Percentiles rank a stretch among this genome's conserved stretches.
Conservation (phyloP, 2,329 filamentous ascomycete genomes). For the Trichophyton benhamiae region DNA sequence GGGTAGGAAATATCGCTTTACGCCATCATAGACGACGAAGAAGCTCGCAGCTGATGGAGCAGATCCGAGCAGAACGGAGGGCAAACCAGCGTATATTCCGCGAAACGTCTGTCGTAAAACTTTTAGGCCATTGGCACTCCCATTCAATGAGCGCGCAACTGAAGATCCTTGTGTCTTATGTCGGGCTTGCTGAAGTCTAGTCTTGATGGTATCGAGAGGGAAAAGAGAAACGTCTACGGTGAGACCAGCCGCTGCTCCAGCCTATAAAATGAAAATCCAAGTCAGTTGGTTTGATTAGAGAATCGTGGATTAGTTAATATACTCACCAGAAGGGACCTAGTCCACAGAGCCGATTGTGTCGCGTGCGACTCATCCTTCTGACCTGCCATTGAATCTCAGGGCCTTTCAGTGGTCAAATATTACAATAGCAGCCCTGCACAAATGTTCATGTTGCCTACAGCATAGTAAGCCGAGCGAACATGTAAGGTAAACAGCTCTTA, state of each 20-base stretch:
- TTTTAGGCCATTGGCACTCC: slow-evolving; percentile 9
- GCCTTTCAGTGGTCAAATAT: background rate
- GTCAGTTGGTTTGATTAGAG: background rate
- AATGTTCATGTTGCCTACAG: background rate
- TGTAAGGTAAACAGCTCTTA: background rate
- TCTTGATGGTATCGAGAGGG: slow-evolving; percentile 97
- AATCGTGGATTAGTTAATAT: slow-evolving; percentile 8
- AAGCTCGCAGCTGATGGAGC: slow-evolving; percentile 92
- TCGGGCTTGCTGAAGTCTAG: slow-evolving; percentile 60
- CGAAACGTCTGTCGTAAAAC: slow-evolving; percentile 72
- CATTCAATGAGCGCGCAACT: slow-evolving; percentile 9
- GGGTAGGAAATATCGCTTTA: slow-evolving; percentile 46
- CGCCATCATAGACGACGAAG: slow-evolving; percentile 84
- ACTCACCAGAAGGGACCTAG: slow-evolving; percentile 29
- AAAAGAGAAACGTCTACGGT: slow-evolving; percentile 95
- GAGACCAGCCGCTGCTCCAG: slow-evolving; percentile 83
- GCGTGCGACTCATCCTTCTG: slow-evolving; percentile 20
- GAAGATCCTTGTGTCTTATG: slow-evolving; percentile 24
- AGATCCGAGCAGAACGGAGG: slow-evolving; percentile 76
- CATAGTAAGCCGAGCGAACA: background rate
- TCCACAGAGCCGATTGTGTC: slow-evolving; percentile 32
- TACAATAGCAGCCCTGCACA: background rate
- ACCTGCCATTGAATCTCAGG: slow-evolving; percentile 12
- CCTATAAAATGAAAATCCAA: slow-evolving; percentile 33
- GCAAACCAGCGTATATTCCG: slow-evolving; percentile 87